Percentiles rank a stretch among this genome's conserved stretches.
Conservation (phyloP, 192 early-diverging fungal genomes). For the Funneliformis geosporum region DNA sequence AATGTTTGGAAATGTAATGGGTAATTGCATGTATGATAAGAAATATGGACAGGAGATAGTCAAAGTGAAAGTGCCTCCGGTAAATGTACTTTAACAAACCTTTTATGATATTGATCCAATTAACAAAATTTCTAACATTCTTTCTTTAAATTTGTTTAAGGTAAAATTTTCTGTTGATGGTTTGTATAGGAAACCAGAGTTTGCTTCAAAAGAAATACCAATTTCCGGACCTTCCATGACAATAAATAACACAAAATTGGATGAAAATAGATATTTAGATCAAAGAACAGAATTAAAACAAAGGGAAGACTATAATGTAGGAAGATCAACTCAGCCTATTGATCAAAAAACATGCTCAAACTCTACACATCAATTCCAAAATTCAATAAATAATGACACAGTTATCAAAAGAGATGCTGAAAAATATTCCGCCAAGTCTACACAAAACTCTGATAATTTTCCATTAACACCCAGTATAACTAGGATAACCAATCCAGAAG, state of each 20-base stretch:
- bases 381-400: background rate
- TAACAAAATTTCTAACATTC: background rate
- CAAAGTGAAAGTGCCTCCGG: background rate
- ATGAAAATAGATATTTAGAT: background rate
- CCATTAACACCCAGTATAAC: background rate
- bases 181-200: background rate
- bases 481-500: background rate
- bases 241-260: background rate
- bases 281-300: too few species aligned
- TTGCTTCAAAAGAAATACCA: background rate
- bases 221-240: background rate
- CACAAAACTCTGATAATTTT: background rate
- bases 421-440: too few species aligned
- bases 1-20: conserved; percentile 82
- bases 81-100: background rate
- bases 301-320: too few species aligned
- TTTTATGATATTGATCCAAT: background rate
- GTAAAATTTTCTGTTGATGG: background rate
- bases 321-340: background rate
- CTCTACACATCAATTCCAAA: background rate
- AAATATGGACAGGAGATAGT: conserved; percentile 41
- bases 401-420: too few species aligned
- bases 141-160: background rate
- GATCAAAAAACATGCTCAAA: too few species aligned
- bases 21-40: conserved; percentile 89